Evolutionary conservation across 352 stramenopile species (phyloP), one percentile per base, ranked within the genome.

Genomic region (Phytophthora quininea): DNA sequence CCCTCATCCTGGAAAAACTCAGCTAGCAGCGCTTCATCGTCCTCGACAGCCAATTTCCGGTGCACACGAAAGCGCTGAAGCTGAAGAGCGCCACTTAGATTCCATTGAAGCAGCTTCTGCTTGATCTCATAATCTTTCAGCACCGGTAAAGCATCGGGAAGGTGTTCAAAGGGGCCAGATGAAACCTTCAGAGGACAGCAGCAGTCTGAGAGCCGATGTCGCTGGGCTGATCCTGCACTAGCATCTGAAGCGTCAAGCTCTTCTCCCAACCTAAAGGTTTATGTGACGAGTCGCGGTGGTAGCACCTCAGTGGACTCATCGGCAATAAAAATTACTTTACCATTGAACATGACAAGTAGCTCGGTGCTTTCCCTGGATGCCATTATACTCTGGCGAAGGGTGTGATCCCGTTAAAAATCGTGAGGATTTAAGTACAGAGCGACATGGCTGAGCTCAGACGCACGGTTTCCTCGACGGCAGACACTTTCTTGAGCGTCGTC

Each of bases 71-170:
- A 94, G 37, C 87, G 83, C 58, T 82, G 45, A 37, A 95, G 61
- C 56, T 81, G 69, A 8, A 91, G 67, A 1, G 80, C 68, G n/a
- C 73, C 67, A 37, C 84, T 77, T 43, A 95, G 61, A 55, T 93
- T 92, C 86, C 84, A 95, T 62, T 95, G 86, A 40, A 94, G 69
- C 40, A 95, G 69, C 58, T 92, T 91, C 31, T 87, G 78, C 56
- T 80, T 82, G n/a, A 89, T 74, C 15, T 91, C 77, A n/a, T 73
- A 69, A 31, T 80, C 58, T 38, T 70, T 58, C 24, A 89, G 60
- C 45, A 81, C 57, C n/a, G 81, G 69, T 15, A 90, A 59, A 2
- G 81, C 77, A 37, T 83, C 67, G 7, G 69, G 54, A n/a, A 92
- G 69, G 33, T 62, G 66, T 59, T 90, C 79, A 42, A 92, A 88